These are phyloP conservation scores for Trametes elegans DNA, from an alignment of 768 basidiomycete species.

Conservation along the genomic window DNA sequence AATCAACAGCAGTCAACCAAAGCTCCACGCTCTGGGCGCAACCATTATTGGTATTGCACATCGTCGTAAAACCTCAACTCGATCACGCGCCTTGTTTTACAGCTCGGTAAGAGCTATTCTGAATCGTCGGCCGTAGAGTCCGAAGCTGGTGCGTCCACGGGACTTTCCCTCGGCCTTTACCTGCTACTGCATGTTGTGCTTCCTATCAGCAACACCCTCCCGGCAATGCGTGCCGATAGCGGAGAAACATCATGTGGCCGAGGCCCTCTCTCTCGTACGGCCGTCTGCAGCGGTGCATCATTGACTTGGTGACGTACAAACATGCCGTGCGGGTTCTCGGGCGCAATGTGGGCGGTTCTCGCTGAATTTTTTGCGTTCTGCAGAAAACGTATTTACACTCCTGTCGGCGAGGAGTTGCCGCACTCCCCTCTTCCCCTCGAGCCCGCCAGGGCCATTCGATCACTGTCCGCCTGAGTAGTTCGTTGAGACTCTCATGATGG, in stretches of 20 bases:
- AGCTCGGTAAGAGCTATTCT: not conserved
- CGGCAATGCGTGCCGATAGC: conserved; percentile 6
- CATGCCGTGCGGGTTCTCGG: not conserved
- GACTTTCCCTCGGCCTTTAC: not conserved
- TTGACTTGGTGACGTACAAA: conserved; percentile 5
- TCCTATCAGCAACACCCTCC: not conserved
- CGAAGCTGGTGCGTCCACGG: conserved; percentile 5
- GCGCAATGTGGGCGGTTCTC: not conserved
- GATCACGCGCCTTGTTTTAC: not conserved
- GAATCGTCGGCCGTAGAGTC: conserved; percentile 2
- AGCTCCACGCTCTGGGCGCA: too few species aligned
- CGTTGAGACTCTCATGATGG: not conserved
- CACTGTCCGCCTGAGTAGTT: too few species aligned
- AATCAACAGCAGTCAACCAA: too few species aligned
- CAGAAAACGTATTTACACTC: not conserved
- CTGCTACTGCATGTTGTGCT: not conserved
- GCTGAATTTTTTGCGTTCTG: not conserved
- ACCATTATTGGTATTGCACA: not conserved
- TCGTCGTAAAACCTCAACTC: not conserved
- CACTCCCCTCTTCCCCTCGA: not conserved
- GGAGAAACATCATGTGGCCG: conserved; percentile 15
- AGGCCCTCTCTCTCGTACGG: not conserved
- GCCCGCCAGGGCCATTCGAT: not conserved
- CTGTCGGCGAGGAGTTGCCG: not conserved
- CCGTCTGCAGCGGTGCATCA: not conserved